A percentile compares a stretch with the other conserved stretches of the same genome.
Conservation (phyloP, 2,329 filamentous ascomycete species). For the Aspergillus bombycis region DNA sequence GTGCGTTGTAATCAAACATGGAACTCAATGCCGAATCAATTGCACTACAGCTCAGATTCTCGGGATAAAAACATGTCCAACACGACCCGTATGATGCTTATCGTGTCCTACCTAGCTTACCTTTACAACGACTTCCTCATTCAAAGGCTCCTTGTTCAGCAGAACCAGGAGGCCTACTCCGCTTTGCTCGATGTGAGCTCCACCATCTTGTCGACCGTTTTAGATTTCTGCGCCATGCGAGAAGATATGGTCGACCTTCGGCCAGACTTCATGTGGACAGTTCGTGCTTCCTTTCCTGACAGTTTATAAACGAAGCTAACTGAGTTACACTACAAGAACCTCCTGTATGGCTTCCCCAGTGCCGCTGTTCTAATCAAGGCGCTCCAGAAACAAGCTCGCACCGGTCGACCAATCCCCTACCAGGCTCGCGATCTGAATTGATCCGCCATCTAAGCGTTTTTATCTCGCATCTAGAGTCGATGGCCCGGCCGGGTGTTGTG, state of each 20-base stretch:
- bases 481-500: constrained; percentile 36
- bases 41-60: constrained; percentile 25
- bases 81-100: constrained; percentile 37
- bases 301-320: not conserved
- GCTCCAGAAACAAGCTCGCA: constrained; percentile 27
- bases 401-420: constrained; percentile 32
- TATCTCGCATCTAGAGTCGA: constrained; percentile 42
- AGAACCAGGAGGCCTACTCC: constrained; percentile 22
- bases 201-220: constrained; percentile 27
- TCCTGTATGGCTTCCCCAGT: constrained; percentile 32
- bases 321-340: constrained; percentile 14
- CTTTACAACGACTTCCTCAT: constrained; percentile 34
- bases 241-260: constrained; percentile 28
- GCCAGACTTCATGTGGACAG: constrained; percentile 27
- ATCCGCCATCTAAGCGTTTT: constrained; percentile 46
- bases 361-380: constrained; percentile 31
- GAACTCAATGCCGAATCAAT: constrained; percentile 23
- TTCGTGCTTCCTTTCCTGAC: constrained; percentile 5
- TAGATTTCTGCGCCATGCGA: constrained; percentile 24
- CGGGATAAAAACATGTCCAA: constrained; percentile 26
- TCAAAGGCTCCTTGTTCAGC: constrained; percentile 29
- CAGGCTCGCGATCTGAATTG: constrained; percentile 38
- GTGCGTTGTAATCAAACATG: constrained; percentile 25
- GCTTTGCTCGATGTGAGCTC: constrained; percentile 27
- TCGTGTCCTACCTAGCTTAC: constrained; percentile 28